phyloP scores from a whole-genome alignment of 495 filamentous ascomycete species.

The Trichoderma reesei region DNA sequence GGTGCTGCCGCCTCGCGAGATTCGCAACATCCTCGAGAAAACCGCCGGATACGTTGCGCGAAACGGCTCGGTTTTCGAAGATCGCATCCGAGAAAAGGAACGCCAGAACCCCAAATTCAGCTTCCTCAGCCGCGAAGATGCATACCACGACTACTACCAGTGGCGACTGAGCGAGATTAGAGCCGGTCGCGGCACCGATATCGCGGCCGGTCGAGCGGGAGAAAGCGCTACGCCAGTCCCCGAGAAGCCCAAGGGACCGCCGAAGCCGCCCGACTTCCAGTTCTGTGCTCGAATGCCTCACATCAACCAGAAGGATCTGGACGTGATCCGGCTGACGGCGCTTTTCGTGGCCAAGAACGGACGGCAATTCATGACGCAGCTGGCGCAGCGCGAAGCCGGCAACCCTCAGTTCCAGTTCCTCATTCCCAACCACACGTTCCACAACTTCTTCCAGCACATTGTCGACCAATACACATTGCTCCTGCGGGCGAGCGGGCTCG shows the following conservation, averaged over 20 bases:
- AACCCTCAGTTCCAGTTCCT: conserved; percentile 98
- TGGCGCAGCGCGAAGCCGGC: conserved; percentile 76
- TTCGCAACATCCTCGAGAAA: conserved; percentile 72
- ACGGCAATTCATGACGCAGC: conserved; percentile 75
- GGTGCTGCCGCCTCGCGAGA: conserved; percentile 76
- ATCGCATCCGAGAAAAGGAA: conserved; percentile 80
- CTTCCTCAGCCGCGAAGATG: conserved; percentile 66
- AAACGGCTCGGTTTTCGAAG: conserved; percentile 76
- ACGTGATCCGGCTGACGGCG: conserved; percentile 83
- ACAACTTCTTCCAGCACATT: conserved; percentile 85
- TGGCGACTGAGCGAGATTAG: conserved; percentile 84
- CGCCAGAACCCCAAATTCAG: conserved; percentile 82
- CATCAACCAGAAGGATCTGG: conserved; percentile 90
- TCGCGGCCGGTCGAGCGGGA: conserved; percentile 66
- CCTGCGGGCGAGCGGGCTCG: conserved; percentile 57
- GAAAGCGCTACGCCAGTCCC: conserved; percentile 42
- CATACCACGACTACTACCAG: conserved; percentile 78
- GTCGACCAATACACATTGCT: conserved; percentile 92
- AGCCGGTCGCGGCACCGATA: conserved; percentile 67
- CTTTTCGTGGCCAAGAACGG: conserved; percentile 87
- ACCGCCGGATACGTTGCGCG: conserved; percentile 90
- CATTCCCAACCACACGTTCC: conserved; percentile 86
- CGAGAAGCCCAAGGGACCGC: conserved; percentile 71
- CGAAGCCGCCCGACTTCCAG: conserved; percentile 78
- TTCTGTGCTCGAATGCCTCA: conserved; percentile 97